phyloP scores from a whole-genome alignment of 805 yeast species.

The Metschnikowia orientalis region DNA sequence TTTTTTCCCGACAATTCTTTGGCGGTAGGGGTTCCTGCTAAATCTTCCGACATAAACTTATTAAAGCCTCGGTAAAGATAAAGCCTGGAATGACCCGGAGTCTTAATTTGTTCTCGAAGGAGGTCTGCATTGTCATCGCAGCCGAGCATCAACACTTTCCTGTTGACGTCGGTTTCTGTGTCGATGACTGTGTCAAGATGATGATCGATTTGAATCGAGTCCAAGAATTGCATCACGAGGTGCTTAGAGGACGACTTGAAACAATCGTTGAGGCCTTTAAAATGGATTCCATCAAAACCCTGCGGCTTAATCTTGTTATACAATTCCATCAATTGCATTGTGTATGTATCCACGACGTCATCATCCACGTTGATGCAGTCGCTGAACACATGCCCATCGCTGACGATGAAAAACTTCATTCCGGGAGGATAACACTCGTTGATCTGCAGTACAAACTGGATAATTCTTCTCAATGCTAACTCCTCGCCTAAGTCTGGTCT shows the following conservation, averaged over 20 bases:
- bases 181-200: slow-evolving; percentile 32
- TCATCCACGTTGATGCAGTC: slow-evolving; percentile 63
- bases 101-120: slow-evolving; percentile 31
- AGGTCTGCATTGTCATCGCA: slow-evolving; percentile 39
- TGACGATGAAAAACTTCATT: slow-evolving; percentile 50
- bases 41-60: slow-evolving; percentile 57
- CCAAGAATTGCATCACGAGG: slow-evolving; percentile 16
- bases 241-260: slow-evolving; percentile 22
- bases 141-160: slow-evolving; percentile 32
- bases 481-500: slow-evolving; percentile 52
- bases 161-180: slow-evolving; percentile 30
- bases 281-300: slow-evolving; percentile 25
- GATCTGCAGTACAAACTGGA: slow-evolving; percentile 27
- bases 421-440: slow-evolving; percentile 49
- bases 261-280: slow-evolving; percentile 34
- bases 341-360: slow-evolving; percentile 46
- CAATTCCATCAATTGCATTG: slow-evolving; percentile 40
- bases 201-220: slow-evolving; percentile 25
- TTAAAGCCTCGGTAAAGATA: slow-evolving; percentile 54
- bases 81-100: slow-evolving; percentile 47
- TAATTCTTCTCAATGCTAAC: slow-evolving; percentile 30
- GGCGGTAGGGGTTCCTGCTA: slow-evolving; percentile 40
- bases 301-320: slow-evolving; percentile 34
- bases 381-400: slow-evolving; percentile 64
- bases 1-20: slow-evolving; percentile 40